Evolutionary conservation across 495 filamentous ascomycete species (phyloP).

Genomic region (Monascus purpureus): DNA sequence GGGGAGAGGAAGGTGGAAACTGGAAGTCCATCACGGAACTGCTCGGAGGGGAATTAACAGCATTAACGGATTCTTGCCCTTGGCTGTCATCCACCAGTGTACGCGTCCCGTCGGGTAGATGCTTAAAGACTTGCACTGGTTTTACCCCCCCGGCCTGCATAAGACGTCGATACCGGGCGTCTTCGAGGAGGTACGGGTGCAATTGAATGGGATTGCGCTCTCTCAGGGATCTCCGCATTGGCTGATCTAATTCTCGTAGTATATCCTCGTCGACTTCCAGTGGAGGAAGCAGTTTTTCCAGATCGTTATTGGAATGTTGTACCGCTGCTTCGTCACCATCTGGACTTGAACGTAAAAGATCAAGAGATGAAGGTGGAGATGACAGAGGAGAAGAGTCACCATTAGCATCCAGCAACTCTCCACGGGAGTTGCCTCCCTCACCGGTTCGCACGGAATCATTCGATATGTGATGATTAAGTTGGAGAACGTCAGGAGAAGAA

Average conservation of each 20-base stretch:
- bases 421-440: slow-evolving; percentile 1
- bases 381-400: slow-evolving; percentile 28
- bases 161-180: slow-evolving; percentile 45
- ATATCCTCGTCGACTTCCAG: slow-evolving; percentile 20
- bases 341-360: background rate
- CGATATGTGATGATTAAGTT: slow-evolving; percentile 10
- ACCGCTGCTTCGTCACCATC: background rate
- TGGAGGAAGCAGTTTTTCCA: slow-evolving; percentile 10
- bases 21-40: slow-evolving; percentile 12
- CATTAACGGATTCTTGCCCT: slow-evolving; percentile 19
- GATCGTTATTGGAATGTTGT: slow-evolving; percentile 1
- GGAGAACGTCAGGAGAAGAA: slow-evolving; percentile 25
- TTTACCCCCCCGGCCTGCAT: slow-evolving; percentile 49
- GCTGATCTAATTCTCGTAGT: slow-evolving; percentile 17
- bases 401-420: slow-evolving; percentile 1
- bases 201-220: slow-evolving; percentile 63
- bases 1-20: slow-evolving; percentile 10
- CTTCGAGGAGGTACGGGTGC: slow-evolving; percentile 57
- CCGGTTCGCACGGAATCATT: slow-evolving; percentile 4
- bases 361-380: slow-evolving; percentile 21
- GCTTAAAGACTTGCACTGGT: slow-evolving; percentile 39
- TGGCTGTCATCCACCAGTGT: slow-evolving; percentile 38
- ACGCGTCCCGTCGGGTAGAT: slow-evolving; percentile 9
- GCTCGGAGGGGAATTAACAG: slow-evolving; percentile 17
- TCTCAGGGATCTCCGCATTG: slow-evolving; percentile 35